These are phyloP conservation scores for Hymenoscyphus infarciens DNA, from an alignment of 2,329 filamentous ascomycete species.

Conservation along the genomic window DNA sequence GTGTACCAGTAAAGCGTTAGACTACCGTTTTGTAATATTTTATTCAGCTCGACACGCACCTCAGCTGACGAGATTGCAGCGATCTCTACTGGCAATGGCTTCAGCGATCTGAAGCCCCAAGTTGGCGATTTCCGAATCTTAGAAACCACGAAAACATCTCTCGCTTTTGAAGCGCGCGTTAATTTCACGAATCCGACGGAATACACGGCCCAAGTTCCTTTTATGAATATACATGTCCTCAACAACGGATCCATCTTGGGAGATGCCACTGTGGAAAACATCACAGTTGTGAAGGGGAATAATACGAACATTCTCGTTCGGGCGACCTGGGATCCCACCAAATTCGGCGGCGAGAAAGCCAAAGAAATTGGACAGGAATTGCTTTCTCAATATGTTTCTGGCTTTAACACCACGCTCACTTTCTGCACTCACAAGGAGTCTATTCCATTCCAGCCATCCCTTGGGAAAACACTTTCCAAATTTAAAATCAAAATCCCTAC, in stretches of 20 bases:
- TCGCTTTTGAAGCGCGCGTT: constrained; percentile 67
- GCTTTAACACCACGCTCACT: constrained; percentile 77
- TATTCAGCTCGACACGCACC: constrained; percentile 32
- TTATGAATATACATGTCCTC: constrained; percentile 69
- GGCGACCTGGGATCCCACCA: constrained; percentile 70
- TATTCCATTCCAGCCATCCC: constrained; percentile 67
- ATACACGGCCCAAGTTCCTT: constrained; percentile 81
- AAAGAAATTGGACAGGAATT: constrained; percentile 64
- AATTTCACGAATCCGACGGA: constrained; percentile 89
- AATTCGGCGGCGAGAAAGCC: constrained; percentile 57
- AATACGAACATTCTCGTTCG: constrained; percentile 68
- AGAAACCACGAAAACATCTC: constrained; percentile 66
- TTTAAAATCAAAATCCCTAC: constrained; percentile 70
- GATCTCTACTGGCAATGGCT: constrained; percentile 49
- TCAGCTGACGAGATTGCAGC: constrained; percentile 46
- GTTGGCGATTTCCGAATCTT: constrained; percentile 69
- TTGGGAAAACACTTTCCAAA: constrained; percentile 69
- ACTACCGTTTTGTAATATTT: constrained; percentile 48
- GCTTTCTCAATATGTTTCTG: constrained; percentile 82
- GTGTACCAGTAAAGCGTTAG: constrained; percentile 92
- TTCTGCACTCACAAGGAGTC: constrained; percentile 67
- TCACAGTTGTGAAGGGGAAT: constrained; percentile 62
- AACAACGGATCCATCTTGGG: constrained; percentile 73
- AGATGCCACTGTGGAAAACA: constrained; percentile 63
- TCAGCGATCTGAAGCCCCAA: constrained; percentile 53